A percentile compares a stretch with the other conserved stretches of the same genome.
phyloP scores from a whole-genome alignment of 768 basidiomycete genomes.

The Hypholoma sublateritium region DNA sequence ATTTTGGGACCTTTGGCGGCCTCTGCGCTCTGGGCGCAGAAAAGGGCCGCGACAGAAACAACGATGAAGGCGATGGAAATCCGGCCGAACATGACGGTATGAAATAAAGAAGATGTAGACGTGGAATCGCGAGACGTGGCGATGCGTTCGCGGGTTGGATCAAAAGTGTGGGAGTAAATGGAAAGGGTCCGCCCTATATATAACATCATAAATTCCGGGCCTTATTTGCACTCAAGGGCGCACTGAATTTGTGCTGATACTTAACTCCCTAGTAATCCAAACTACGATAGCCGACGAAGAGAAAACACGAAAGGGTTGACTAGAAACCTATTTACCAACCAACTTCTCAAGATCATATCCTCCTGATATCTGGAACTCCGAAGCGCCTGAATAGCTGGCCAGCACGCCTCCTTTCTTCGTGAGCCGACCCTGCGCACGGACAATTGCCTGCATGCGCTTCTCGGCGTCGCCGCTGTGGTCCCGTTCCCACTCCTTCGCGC shows the following conservation, averaged over 20 bases:
- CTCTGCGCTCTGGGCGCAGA: constrained; percentile 71
- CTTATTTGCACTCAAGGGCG: no score
- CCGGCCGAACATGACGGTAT: constrained; percentile 57
- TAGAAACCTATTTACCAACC: constrained; percentile 26
- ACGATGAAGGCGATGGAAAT: constrained; percentile 61
- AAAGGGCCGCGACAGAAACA: constrained; percentile 64
- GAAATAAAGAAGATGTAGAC: constrained; percentile 21
- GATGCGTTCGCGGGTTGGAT: constrained; percentile 6
- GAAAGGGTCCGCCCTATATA: not conserved
- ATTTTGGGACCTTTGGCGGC: constrained; percentile 87
- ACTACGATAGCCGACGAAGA: no score
- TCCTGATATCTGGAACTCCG: constrained; percentile 80
- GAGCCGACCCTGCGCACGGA: constrained; percentile 79
- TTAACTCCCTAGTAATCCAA: no score
- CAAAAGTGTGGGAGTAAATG: constrained; percentile 17
- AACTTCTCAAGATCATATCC: constrained; percentile 63
- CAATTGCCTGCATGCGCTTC: constrained; percentile 82
- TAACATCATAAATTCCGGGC: no score
- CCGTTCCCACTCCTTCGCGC: constrained; percentile 37
- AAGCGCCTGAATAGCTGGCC: constrained; percentile 56
- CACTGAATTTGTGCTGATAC: no score
- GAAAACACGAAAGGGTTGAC: no score
- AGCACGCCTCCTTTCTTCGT: constrained; percentile 79
- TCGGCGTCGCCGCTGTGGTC: constrained; percentile 60
- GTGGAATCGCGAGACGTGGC: constrained; percentile 27